Base-by-base conservation (phyloP, 495 filamentous ascomycete genomes). In the Aspergillus indologenus region DNA sequence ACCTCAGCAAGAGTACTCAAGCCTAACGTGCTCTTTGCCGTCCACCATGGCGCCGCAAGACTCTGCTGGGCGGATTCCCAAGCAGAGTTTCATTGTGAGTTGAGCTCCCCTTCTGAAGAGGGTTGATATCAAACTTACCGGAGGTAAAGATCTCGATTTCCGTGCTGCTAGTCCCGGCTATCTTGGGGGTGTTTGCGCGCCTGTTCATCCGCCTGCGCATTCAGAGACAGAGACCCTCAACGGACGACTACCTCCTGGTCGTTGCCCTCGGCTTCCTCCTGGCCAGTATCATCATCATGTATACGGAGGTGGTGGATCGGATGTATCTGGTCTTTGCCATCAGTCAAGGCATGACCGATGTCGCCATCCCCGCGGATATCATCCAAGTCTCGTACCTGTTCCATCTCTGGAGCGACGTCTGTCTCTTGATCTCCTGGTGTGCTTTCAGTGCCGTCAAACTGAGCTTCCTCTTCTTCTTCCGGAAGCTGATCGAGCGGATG, bases 381-480 rank as follows among this genome's bases (percentile, higher is more conserved):
- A 14, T 20, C 17, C 24, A 54, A 12, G 6, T 54, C 9, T 26
- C 53, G 18, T 54, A n/a, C 3, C 0, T n/a, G 15, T 45, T 45
- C 34, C 53, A 54, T 12, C 15, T 43, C 14, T 54, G 53, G 53
- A 26, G 31, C 42, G 24, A 7, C 17, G 24, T 54, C 34, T 45
- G 53, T 23, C 19, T 44, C 1, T 42, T 40, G 11, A 24, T 22
- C 7, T 17, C 29, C 0, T 54, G 34, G 52, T 44, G 17, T 17
- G 12, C 40, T 26, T 43, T 45, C 20, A 54, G 31, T 21, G 29
- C 29, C 22, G 52, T 54, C 18, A 54, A 54, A 21, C 21, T 44
- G 8, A 54, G 52, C 52, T 54, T 54, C 21, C 52, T 54, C 2
- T 54, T 54, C 40, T 54, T 54, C 21, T 54, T 54, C 18, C 40